A percentile compares a stretch with the other conserved stretches of the same genome.
phyloP scores from a whole-genome alignment of 148 eudicot species.

The Amaranthus hypochondriacus region DNA sequence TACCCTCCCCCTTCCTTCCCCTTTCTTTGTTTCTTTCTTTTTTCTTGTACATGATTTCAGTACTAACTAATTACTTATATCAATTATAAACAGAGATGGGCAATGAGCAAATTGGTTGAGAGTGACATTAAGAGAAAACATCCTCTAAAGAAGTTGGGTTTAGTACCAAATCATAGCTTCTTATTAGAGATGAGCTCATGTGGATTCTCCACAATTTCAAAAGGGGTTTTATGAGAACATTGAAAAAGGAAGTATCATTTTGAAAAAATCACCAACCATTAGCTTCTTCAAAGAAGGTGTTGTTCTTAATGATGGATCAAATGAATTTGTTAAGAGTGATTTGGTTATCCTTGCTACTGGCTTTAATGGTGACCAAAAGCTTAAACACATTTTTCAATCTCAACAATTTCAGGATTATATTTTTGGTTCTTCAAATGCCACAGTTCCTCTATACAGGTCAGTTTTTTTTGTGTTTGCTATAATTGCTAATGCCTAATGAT shows the following conservation, averaged over 20 bases:
- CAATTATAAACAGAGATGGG: slow-evolving; percentile 46
- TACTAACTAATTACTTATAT: background rate
- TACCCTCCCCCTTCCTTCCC: too few species aligned
- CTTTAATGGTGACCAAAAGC: slow-evolving; percentile 45
- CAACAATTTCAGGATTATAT: slow-evolving; percentile 30
- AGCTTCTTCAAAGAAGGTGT: slow-evolving; percentile 54
- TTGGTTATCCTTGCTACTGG: slow-evolving; percentile 69
- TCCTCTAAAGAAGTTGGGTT: slow-evolving; percentile 33
- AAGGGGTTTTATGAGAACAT: slow-evolving; percentile 47
- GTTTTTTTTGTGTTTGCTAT: background rate
- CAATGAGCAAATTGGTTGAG: slow-evolving; percentile 47
- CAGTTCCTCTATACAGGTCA: slow-evolving; percentile 59
- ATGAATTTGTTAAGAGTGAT: slow-evolving; percentile 34
- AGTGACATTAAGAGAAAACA: slow-evolving; percentile 40
- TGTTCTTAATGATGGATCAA: slow-evolving; percentile 19
- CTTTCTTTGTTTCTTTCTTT: too few species aligned
- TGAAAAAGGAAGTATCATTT: slow-evolving; percentile 51
- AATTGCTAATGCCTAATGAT: too few species aligned
- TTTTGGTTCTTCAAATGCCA: slow-evolving; percentile 24
- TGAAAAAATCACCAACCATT: slow-evolving; percentile 34
- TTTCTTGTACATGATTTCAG: background rate
- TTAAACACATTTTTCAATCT: slow-evolving; percentile 40
- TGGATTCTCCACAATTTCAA: slow-evolving; percentile 27
- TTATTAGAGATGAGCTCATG: slow-evolving; percentile 45
- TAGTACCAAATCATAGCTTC: slow-evolving; percentile 57